phyloP scores from a whole-genome alignment of 176 grass and related monocot genomes.

The Avena insularis region DNA sequence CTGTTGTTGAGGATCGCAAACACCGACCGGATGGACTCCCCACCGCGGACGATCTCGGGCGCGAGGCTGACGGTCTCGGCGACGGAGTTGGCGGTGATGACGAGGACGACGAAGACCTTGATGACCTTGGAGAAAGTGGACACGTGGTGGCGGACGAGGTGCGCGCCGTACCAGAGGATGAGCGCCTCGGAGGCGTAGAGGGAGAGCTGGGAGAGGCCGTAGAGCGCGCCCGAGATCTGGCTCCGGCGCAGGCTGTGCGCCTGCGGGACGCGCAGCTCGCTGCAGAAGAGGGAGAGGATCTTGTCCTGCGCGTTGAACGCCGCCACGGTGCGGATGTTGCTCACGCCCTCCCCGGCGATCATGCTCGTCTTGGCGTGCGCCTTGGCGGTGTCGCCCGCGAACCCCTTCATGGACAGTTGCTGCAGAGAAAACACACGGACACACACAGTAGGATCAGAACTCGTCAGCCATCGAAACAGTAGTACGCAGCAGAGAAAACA shows the following conservation, averaged over 20 bases:
- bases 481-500: slow-evolving; percentile 11
- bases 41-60: slow-evolving; percentile 82
- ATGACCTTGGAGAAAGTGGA: slow-evolving; percentile 97
- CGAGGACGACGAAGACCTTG: slow-evolving; percentile 94
- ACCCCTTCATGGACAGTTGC: slow-evolving; percentile 90
- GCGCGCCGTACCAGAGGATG: slow-evolving; percentile 87
- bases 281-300: slow-evolving; percentile 78
- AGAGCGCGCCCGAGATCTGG: slow-evolving; percentile 72
- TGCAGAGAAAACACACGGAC: background rate
- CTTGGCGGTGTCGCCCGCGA: slow-evolving; percentile 83
- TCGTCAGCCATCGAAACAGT: background rate
- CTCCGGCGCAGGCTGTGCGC: slow-evolving; percentile 73
- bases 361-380: slow-evolving; percentile 92
- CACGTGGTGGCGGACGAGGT: slow-evolving; percentile 63
- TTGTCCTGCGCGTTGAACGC: slow-evolving; percentile 96
- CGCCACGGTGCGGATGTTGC: slow-evolving; percentile 90
- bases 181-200: slow-evolving; percentile 85
- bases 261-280: slow-evolving; percentile 74
- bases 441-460: background rate
- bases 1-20: slow-evolving; percentile 73
- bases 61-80: slow-evolving; percentile 91
- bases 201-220: slow-evolving; percentile 71
- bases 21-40: slow-evolving; percentile 87
- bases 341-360: slow-evolving; percentile 85
- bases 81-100: slow-evolving; percentile 90